Evolutionary conservation across 495 filamentous ascomycete species (phyloP).

Genomic region (Parathielavia appendiculata): DNA sequence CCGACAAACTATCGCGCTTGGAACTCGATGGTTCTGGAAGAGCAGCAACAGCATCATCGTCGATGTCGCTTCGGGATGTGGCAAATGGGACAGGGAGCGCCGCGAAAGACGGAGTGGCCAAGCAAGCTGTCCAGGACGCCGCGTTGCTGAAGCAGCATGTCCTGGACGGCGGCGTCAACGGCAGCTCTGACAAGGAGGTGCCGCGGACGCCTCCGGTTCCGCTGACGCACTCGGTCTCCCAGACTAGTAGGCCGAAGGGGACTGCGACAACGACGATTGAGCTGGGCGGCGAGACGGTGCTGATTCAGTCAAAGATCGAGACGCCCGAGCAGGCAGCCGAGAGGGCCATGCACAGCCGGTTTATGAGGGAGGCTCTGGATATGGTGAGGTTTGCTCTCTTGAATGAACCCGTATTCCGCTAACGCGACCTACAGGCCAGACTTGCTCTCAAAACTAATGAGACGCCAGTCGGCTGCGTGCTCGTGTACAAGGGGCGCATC

Average conservation of each 20-base stretch:
- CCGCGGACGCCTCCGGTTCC: constrained; percentile 19
- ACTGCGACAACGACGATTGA: constrained; percentile 9
- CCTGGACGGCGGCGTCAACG: not conserved
- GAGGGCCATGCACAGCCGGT: constrained; percentile 46
- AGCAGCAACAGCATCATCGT: not conserved
- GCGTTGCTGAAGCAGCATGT: not conserved
- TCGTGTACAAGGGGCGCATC: constrained; percentile 67
- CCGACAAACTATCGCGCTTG: constrained; percentile 7
- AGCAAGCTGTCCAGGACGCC: not conserved
- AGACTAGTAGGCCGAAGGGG: constrained; percentile 30
- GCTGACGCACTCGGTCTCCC: constrained; percentile 21
- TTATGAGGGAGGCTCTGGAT: constrained; percentile 65
- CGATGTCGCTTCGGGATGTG: not conserved
- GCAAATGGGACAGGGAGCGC: not conserved
- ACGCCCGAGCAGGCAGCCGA: constrained; percentile 32
- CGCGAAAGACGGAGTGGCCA: not conserved
- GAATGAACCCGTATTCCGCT: not conserved
- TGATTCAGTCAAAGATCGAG: constrained; percentile 15
- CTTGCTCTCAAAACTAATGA: constrained; percentile 76
- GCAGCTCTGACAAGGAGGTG: constrained; percentile 12
- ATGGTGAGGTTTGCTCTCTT: constrained; percentile 49
- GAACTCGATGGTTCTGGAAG: not conserved
- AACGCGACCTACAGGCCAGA: constrained; percentile 53
- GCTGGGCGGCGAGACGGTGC: constrained; percentile 10
- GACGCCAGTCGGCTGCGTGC: constrained; percentile 93